phyloP scores from a whole-genome alignment of 768 basidiomycete species.

The Termitomyces sp. region DNA sequence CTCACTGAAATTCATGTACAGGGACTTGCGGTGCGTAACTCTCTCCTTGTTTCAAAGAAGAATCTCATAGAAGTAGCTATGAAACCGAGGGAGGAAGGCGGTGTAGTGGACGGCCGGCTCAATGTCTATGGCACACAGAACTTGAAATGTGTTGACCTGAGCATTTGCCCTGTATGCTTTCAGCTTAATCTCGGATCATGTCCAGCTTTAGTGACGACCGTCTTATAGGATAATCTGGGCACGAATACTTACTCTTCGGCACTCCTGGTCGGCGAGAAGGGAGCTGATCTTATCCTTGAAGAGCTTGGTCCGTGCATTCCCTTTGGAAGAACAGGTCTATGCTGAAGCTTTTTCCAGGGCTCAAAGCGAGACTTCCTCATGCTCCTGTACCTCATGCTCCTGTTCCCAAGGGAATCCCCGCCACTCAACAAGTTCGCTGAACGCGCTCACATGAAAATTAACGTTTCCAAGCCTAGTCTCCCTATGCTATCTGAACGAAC shows the following conservation, averaged over 20 bases:
- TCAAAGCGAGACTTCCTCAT: constrained; percentile 59
- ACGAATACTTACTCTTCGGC: constrained; percentile 74
- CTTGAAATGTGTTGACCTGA: constrained; percentile 64
- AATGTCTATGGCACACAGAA: constrained; percentile 64
- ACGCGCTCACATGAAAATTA: background rate
- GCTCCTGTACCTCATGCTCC: constrained; percentile 70
- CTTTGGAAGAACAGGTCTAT: background rate
- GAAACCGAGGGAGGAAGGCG: constrained; percentile 63
- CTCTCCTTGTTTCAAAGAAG: background rate
- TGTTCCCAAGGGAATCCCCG: constrained; percentile 43
- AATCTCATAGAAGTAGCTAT: constrained; percentile 35
- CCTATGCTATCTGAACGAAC: background rate
- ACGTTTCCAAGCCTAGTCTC: background rate
- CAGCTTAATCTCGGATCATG: background rate
- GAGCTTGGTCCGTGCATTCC: constrained; percentile 51
- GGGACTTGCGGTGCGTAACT: constrained; percentile 38
- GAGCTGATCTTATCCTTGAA: constrained; percentile 53
- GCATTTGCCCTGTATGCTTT: constrained; percentile 60
- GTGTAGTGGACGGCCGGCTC: constrained; percentile 60
- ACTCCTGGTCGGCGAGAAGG: constrained; percentile 66
- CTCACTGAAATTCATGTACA: constrained; percentile 7
- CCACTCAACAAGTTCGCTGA: constrained; percentile 44
- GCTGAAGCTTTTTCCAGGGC: constrained; percentile 30
- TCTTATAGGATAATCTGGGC: constrained; percentile 55
- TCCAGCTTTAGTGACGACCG: background rate